Base-by-base conservation (phyloP, 2,329 filamentous ascomycete genomes). In the Pseudogymnoascus sp. region DNA sequence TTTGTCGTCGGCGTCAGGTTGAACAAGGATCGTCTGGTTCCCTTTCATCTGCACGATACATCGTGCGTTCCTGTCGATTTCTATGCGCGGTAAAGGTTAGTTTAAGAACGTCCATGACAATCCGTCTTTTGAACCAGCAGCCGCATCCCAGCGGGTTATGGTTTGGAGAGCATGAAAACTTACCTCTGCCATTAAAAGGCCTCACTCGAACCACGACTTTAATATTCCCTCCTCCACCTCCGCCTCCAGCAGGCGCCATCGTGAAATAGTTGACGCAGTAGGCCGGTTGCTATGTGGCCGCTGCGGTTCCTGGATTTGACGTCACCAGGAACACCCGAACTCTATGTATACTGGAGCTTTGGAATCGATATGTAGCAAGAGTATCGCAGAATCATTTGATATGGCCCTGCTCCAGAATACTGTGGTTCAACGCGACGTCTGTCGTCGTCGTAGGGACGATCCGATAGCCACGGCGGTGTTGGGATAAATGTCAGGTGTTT, bases 191-290 rank as follows among this genome's bases (percentile, higher is more conserved):
- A 77, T 99, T 99, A 80, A 99, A 99, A 60, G 94, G 94, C 75
- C 94, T 86, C 71, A 90, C 88, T 79, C 94, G 87, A 81, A 99
- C 94, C 82, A 99, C 94, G 80, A 99, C 94, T 87, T 99, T 99
- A 77, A 99, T 99, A 75, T 99, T 99, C 74, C 94, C 92, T 77
- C 89, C 91, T 73, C 89, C 90, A 70, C 84, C 82, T 70, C 60
- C 60, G 18, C 92, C 91, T 78, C 90, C 92, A 63, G 67, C 70
- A 14, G 71, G 69, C 59, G 72, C 64, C 73, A 74, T 74, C 18
- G 31, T 63, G 60, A 50, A 12, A 40, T 21, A 33, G 14, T 35
- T 60, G 28, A 25, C 50, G 28, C 50, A 56, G 50, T 56, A 18
- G 50, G 28, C 50, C n/a, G 28, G 50, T 56, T 56, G 50, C 50